Conservation (phyloP, 345 rosid species). For the Capsella bursapastoris region DNA sequence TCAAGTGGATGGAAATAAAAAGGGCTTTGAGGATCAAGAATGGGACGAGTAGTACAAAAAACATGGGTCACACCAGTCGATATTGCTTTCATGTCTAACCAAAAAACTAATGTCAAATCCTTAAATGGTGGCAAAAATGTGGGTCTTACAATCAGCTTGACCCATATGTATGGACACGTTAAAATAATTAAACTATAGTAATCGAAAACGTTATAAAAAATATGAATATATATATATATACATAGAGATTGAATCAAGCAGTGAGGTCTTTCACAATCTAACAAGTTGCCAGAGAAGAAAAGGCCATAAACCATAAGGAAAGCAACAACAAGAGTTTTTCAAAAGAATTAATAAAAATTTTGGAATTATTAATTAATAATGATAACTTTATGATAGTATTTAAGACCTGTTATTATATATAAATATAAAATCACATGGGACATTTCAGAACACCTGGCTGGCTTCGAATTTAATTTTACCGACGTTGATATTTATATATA, state of each 20-base stretch:
- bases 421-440: constrained; percentile 36
- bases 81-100: constrained; percentile 36
- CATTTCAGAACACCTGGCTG: constrained; percentile 48
- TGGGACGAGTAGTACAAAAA: constrained; percentile 40
- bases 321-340: constrained; percentile 27
- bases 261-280: constrained; percentile 31
- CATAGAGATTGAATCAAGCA: constrained; percentile 1
- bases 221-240: too few relatives aligned
- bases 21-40: constrained; percentile 24
- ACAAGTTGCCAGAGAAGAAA: constrained; percentile 32
- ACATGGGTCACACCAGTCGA: constrained; percentile 35
- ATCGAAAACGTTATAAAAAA: too few relatives aligned
- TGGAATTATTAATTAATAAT: neutral
- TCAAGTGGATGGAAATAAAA: constrained; percentile 28
- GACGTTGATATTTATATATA: neutral
- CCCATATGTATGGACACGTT: neutral
- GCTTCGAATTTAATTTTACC: constrained; percentile 37
- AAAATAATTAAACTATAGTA: neutral
- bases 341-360: neutral
- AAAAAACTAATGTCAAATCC: constrained; percentile 37
- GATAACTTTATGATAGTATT: constrained; percentile 15
- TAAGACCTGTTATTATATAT: constrained; percentile 22
- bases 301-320: constrained; percentile 38
- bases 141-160: constrained; percentile 32
- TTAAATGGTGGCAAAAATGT: constrained; percentile 27